These are phyloP conservation scores for Nitzschia sp. DNA, from an alignment of 108 stramenopile genomes.

Conservation along the genomic window DNA sequence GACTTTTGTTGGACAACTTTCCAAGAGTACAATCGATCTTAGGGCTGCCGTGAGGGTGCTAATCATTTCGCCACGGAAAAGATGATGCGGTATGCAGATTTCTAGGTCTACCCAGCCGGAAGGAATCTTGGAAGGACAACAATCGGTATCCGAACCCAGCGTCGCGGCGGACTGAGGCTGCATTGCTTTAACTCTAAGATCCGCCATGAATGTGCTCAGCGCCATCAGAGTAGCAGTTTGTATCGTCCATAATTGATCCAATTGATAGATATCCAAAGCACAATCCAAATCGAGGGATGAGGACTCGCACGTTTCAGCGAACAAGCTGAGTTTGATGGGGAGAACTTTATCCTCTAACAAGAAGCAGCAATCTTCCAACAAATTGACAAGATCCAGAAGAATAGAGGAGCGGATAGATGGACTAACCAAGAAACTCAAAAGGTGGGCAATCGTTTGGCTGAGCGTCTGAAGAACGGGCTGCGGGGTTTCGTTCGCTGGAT, in stretches of 20 bases:
- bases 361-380: constrained; percentile 9
- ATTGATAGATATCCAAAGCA: constrained; percentile 5
- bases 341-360: constrained; percentile 1
- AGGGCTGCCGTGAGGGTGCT: background rate
- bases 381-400: constrained; percentile 4
- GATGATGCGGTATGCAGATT: background rate
- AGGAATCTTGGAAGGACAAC: too few species aligned
- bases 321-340: background rate
- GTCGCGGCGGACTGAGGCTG: background rate
- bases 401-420: background rate
- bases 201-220: background rate
- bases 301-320: background rate
- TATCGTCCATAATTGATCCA: constrained; percentile 19
- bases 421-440: constrained; percentile 8
- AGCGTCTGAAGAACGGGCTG: background rate
- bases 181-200: background rate
- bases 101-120: background rate
- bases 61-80: background rate
- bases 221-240: constrained; percentile 14
- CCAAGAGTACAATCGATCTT: background rate
- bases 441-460: constrained; percentile 17
- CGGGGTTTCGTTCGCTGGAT: background rate
- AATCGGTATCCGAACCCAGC: background rate
- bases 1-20: background rate
- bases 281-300: background rate